Evolutionary conservation across 306 rosid genomes (phyloP), one percentile per base, ranked within the genome.

Genomic region (Oemleria cerasiformis): DNA sequence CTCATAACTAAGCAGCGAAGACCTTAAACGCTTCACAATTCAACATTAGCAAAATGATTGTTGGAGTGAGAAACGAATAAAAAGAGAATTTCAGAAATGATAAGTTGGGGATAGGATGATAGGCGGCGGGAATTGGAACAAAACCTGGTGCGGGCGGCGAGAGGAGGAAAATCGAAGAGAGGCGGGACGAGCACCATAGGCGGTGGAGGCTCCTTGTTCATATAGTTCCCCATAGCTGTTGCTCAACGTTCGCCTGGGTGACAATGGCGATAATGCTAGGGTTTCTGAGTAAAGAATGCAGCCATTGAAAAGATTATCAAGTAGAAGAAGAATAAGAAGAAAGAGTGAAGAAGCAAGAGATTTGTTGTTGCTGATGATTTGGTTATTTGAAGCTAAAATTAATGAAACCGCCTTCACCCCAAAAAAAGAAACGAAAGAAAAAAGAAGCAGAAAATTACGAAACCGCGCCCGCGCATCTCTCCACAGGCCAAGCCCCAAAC

Each of bases 171-270:
- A 63, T 94, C 96, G 88, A 94, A 94, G 59, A 94, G 95, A 19
- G 99, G 99, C 6, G 99, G 99, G 3, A 94, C 97, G 14, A 94
- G 83, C 63, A 94, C 99, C 86, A 94, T 80, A 25, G 88, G 88
- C 45, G 96, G 96, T 15, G 96, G 97, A 4, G 89, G 91, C 63
- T 74, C 73, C 82, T 86, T 86, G 77, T 64, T 17, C 48, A 72
- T 6, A 65, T 55, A 65, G 40, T 86, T 88, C 59, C 95, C 89
- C 94, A 91, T 94, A 21, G 72, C 68, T 19, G 6, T 15, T 20
- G 39, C 38, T 56, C 34, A 39, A 64, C 9, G 0, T 34, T 10
- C 56, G 17, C 23, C 23, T 19, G 56, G 71, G 39, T 76, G 68
- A 4, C 38, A 34, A 57, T 25, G 40, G 4, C 36, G 30, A 45